A percentile compares a stretch with the other conserved stretches of the same genome.
phyloP scores from a whole-genome alignment of 2,329 filamentous ascomycete species.

The Stagonosporopsis cucurbitacearum region DNA sequence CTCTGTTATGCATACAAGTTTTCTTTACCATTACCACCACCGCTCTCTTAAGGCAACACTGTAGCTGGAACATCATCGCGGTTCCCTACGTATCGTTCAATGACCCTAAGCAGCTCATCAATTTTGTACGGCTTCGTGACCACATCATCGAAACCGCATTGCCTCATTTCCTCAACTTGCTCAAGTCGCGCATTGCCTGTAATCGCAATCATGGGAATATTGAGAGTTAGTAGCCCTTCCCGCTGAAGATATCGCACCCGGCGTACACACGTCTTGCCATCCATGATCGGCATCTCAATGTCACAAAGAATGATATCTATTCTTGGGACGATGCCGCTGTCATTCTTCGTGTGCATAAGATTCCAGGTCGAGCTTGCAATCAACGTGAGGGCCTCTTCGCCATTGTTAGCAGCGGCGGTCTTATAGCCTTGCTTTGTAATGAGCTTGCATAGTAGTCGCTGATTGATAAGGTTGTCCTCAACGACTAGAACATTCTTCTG shows the following conservation, averaged over 20 bases:
- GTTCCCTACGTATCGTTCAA: constrained; percentile 1
- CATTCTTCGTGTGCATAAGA: background rate
- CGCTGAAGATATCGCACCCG: constrained; percentile 29
- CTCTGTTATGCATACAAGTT: background rate
- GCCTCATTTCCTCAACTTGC: constrained; percentile 41
- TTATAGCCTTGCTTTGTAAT: constrained; percentile 33
- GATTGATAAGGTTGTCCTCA: constrained; percentile 45
- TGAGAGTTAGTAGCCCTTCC: constrained; percentile 7
- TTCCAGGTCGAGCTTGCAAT: constrained; percentile 19
- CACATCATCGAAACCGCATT: constrained; percentile 48
- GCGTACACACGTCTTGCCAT: constrained; percentile 26
- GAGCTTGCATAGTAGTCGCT: constrained; percentile 36
- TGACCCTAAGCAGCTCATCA: constrained; percentile 41
- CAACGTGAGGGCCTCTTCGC: constrained; percentile 32
- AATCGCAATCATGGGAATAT: constrained; percentile 35
- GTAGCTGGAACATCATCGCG: background rate
- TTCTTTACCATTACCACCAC: too few relatives aligned
- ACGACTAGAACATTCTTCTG: constrained; percentile 33
- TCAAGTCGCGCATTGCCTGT: constrained; percentile 42
- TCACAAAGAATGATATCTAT: constrained; percentile 30
- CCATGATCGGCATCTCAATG: constrained; percentile 44
- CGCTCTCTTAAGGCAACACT: background rate
- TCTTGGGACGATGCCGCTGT: background rate
- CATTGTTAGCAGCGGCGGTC: constrained; percentile 36
- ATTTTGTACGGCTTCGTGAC: constrained; percentile 58